Percentiles rank a stretch among this genome's conserved stretches.
phyloP scores from a whole-genome alignment of 106 monocot species.

The Acorus calamus region DNA sequence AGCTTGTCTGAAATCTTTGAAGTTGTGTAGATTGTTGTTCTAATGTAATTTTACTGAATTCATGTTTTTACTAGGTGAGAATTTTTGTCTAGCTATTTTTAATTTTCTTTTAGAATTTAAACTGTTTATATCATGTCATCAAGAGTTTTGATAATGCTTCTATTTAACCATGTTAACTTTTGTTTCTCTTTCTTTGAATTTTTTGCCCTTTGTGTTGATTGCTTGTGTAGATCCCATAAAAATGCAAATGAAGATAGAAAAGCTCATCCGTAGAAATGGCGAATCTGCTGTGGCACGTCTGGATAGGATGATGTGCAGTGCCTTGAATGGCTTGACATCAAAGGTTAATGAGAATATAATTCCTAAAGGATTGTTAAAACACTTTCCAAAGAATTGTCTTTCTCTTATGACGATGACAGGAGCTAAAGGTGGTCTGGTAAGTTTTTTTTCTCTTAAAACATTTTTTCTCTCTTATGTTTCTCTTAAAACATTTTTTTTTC shows the following conservation, averaged over 20 bases:
- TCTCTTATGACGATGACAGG: constrained; percentile 93
- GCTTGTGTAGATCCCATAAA: constrained; percentile 34
- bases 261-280: constrained; percentile 63
- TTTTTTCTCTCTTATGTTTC: background rate
- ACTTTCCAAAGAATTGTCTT: constrained; percentile 75
- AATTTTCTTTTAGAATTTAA: no score
- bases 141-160: no score
- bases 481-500: background rate
- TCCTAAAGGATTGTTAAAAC: constrained; percentile 64
- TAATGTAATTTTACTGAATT: no score
- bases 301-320: constrained; percentile 81
- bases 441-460: background rate
- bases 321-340: constrained; percentile 68
- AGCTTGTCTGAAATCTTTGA: no score
- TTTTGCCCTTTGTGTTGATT: background rate
- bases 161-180: no score
- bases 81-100: no score
- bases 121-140: no score
- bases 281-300: constrained; percentile 52
- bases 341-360: constrained; percentile 56
- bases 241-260: constrained; percentile 67
- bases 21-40: no score
- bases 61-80: no score
- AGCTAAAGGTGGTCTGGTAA: constrained; percentile 92
- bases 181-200: no score